Percentiles rank a stretch among this genome's conserved stretches.
Evolutionary conservation across 2,329 filamentous ascomycete genomes (phyloP).

Genomic region (Thelonectria olida): DNA sequence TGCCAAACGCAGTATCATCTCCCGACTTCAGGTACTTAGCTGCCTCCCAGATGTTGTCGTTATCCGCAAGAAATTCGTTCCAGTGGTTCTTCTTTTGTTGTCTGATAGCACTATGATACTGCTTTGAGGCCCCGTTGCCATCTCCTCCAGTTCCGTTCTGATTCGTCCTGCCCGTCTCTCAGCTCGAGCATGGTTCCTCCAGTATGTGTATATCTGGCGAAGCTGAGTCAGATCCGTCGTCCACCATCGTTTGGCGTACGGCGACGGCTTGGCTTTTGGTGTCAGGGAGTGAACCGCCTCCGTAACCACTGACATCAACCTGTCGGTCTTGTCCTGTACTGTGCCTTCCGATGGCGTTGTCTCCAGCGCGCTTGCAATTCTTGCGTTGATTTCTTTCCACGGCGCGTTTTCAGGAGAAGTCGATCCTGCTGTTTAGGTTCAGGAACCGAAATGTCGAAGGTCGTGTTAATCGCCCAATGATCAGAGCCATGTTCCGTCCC

Average conservation of each 20-base stretch:
- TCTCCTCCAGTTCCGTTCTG: too few species aligned
- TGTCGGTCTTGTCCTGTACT: constrained; percentile 17
- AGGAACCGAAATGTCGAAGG: not conserved
- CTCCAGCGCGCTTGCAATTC: not conserved
- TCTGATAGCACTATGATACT: constrained; percentile 39
- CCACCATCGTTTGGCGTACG: constrained; percentile 23
- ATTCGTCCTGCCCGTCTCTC: constrained; percentile 21
- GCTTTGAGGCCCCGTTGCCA: constrained; percentile 28
- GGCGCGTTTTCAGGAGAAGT: constrained; percentile 9
- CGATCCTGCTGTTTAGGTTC: not conserved
- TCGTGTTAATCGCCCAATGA: constrained; percentile 7
- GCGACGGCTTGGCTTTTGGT: constrained; percentile 16
- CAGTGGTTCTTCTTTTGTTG: constrained; percentile 33
- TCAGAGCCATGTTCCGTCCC: constrained; percentile 10
- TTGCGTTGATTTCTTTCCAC: constrained; percentile 5
- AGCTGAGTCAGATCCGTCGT: constrained; percentile 16
- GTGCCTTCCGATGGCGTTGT: not conserved
- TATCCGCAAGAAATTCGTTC: constrained; percentile 40
- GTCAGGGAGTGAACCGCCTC: constrained; percentile 22
- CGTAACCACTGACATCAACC: constrained; percentile 17
- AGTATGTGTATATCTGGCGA: constrained; percentile 38
- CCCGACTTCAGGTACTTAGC: constrained; percentile 39
- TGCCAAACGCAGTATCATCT: constrained; percentile 26
- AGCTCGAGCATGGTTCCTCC: constrained; percentile 39
- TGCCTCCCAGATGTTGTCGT: constrained; percentile 42